Evolutionary conservation across 768 basidiomycete species (phyloP).

Genomic region (Rhodocollybia butyracea): DNA sequence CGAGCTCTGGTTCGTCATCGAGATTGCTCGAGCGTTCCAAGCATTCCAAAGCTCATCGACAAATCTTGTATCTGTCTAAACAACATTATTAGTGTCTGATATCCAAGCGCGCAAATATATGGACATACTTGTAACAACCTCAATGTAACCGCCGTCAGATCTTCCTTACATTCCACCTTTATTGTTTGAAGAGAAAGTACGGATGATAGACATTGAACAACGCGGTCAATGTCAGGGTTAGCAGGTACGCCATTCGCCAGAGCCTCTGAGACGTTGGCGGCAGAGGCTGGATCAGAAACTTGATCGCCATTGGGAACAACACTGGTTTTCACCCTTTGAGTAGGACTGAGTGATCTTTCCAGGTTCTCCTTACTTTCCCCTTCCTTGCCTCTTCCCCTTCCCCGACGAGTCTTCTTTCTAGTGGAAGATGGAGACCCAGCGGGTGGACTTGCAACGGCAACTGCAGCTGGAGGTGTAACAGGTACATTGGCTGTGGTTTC

Average conservation of each 20-base stretch:
- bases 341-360: background rate
- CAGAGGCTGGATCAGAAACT: background rate
- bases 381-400: background rate
- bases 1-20: too few species aligned
- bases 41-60: background rate
- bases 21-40: background rate
- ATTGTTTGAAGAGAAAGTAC: background rate
- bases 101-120: background rate
- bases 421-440: background rate
- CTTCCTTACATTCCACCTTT: background rate
- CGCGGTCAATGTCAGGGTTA: too few species aligned
- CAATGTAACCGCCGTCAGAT: background rate
- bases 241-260: background rate
- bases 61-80: background rate
- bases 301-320: background rate
- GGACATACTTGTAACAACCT: background rate
- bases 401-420: slow-evolving; percentile 1
- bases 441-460: background rate
- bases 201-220: background rate
- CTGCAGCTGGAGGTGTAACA: background rate
- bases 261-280: background rate
- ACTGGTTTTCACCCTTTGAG: too few species aligned
- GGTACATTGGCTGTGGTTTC: background rate
- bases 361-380: background rate
- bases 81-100: background rate